phyloP scores from a whole-genome alignment of 805 yeast species.

The Pichia paraexigua region DNA sequence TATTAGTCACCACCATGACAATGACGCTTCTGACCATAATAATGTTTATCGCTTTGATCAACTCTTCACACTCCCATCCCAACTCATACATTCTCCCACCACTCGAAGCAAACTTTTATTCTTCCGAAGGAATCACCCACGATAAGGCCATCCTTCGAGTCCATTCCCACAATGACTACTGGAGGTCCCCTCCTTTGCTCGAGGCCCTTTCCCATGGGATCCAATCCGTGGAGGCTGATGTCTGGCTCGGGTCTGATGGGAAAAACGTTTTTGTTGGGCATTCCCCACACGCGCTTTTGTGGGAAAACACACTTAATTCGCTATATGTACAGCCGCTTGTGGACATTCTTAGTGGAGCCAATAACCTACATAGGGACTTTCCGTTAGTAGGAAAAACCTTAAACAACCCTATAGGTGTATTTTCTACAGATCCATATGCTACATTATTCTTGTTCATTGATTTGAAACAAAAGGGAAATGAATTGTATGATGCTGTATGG shows the following conservation, averaged over 20 bases:
- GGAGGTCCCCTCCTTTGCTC: conserved; percentile 41
- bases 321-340: conserved; percentile 49
- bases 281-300: conserved; percentile 37
- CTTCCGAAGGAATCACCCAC: conserved; percentile 17
- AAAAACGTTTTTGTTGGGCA: conserved; percentile 54
- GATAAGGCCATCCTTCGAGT: conserved; percentile 25
- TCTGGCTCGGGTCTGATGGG: conserved; percentile 33
- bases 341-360: conserved; percentile 40
- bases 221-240: conserved; percentile 46
- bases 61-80: neutral
- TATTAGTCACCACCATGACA: neutral
- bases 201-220: conserved; percentile 42
- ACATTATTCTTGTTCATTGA: conserved; percentile 59
- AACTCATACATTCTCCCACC: neutral
- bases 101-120: conserved; percentile 4
- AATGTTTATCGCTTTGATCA: neutral
- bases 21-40: neutral
- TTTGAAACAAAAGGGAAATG: conserved; percentile 48
- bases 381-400: conserved; percentile 1
- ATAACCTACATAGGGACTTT: conserved; percentile 23
- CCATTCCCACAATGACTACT: conserved; percentile 54
- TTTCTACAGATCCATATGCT: conserved; percentile 37
- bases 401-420: conserved; percentile 18
- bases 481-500: conserved; percentile 40
- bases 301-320: conserved; percentile 37